These are phyloP conservation scores for Amanita brunnescens DNA, from an alignment of 768 basidiomycete species.

Conservation along the genomic window DNA sequence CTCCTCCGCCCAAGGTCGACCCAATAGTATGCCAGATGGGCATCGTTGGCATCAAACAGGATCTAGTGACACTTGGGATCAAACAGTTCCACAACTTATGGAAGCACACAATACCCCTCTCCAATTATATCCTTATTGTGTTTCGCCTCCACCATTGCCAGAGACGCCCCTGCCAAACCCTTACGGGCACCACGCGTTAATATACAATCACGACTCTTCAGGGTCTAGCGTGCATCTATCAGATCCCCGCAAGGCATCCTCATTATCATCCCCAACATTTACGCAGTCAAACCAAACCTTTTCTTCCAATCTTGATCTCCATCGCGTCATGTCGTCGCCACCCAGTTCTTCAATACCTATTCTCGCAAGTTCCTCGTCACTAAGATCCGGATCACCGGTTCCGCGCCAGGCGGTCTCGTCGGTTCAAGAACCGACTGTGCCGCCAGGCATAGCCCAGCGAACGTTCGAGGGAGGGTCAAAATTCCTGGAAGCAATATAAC, in stretches of 20 bases:
- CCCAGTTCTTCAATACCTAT: constrained; percentile 15
- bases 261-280: constrained; percentile 7
- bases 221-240: constrained; percentile 18
- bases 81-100: constrained; percentile 7
- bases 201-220: constrained; percentile 13
- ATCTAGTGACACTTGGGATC: constrained; percentile 40
- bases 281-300: constrained; percentile 17
- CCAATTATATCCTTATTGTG: not conserved
- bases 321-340: constrained; percentile 23
- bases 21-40: constrained; percentile 12
- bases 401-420: constrained; percentile 3
- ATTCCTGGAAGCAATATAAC: constrained; percentile 35
- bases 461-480: constrained; percentile 39
- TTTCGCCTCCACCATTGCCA: constrained; percentile 2
- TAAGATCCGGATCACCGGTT: constrained; percentile 9
- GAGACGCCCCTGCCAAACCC: constrained; percentile 3
- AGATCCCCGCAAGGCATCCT: constrained; percentile 11
- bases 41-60: constrained; percentile 46
- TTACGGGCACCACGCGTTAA: constrained; percentile 7
- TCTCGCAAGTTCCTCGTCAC: constrained; percentile 15
- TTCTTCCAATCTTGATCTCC: constrained; percentile 17
- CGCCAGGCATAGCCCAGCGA: constrained; percentile 21
- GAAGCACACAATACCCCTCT: not conserved
- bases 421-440: constrained; percentile 8
- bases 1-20: not conserved